Evolutionary conservation across 2,329 filamentous ascomycete genomes (phyloP).

Genomic region (Seiridium cupressi): DNA sequence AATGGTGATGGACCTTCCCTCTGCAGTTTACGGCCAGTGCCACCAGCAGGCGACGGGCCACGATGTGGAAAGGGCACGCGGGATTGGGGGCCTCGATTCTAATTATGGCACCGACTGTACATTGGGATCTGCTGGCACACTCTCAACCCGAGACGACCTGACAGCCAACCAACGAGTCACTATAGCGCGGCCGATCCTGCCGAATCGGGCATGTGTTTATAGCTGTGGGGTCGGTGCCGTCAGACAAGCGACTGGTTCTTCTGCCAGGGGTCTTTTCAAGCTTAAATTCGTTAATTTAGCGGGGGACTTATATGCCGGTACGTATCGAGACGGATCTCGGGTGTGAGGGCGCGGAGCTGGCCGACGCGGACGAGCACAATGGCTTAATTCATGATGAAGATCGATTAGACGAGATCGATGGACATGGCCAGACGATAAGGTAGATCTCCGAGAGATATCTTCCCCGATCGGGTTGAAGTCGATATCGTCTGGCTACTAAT

Average conservation of each 20-base stretch:
- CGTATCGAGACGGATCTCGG: background rate
- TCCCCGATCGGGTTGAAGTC: too few species aligned
- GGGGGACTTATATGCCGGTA: background rate
- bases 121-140: background rate
- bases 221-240: background rate
- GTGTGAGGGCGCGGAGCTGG: background rate
- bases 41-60: background rate
- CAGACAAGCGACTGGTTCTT: background rate
- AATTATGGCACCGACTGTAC: background rate
- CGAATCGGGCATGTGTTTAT: background rate
- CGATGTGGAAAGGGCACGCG: background rate
- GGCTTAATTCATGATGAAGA: too few species aligned
- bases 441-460: too few species aligned
- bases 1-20: constrained; percentile 4
- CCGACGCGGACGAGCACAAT: too few species aligned
- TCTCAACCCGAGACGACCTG: background rate
- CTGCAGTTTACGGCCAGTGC: background rate
- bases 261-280: background rate
- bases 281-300: background rate
- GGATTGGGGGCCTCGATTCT: background rate
- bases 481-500: too few species aligned
- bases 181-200: background rate
- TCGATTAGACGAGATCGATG: too few species aligned
- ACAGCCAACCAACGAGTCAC: background rate
- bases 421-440: too few species aligned